phyloP scores from a whole-genome alignment of 2,329 filamentous ascomycete genomes.

The Diaporthe citrichinensis region DNA sequence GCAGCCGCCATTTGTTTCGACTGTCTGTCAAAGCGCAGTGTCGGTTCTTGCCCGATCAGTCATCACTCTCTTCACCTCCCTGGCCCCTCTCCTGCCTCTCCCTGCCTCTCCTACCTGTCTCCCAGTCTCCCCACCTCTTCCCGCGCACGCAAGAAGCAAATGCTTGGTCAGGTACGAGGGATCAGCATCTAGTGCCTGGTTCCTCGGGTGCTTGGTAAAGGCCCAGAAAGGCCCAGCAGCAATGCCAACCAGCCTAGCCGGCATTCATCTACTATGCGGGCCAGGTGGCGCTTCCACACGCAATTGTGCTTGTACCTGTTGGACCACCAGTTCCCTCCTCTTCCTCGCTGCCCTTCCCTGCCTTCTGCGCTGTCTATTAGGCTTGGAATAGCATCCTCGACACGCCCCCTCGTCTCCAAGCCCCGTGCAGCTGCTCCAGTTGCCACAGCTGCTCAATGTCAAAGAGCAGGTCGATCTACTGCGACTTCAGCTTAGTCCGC shows the following conservation, averaged over 20 bases:
- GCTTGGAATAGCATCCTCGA: constrained; percentile 9
- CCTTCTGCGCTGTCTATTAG: neutral
- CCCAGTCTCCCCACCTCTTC: neutral
- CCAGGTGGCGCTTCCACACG: constrained; percentile 8
- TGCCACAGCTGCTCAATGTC: neutral
- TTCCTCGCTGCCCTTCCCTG: neutral
- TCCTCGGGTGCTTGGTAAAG: neutral
- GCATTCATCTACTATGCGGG: constrained; percentile 9
- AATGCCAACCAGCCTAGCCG: constrained; percentile 28
- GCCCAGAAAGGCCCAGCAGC: constrained; percentile 17
- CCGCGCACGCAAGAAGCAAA: constrained; percentile 1
- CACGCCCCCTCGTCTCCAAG: neutral
- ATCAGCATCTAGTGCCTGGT: neutral
- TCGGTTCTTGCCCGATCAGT: constrained; percentile 20
- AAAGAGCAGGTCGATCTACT: neutral
- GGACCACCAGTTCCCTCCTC: neutral
- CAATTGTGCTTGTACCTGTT: neutral
- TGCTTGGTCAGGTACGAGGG: constrained; percentile 1
- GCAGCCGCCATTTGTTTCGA: constrained; percentile 36
- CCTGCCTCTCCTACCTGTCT: neutral
- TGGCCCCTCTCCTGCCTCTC: neutral
- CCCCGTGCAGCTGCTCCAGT: neutral
- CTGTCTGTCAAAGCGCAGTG: constrained; percentile 28
- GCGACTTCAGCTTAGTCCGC: neutral
- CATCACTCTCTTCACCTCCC: neutral